Conservation (phyloP, 352 stramenopile genomes). For the Phytophthora uliginosa region DNA sequence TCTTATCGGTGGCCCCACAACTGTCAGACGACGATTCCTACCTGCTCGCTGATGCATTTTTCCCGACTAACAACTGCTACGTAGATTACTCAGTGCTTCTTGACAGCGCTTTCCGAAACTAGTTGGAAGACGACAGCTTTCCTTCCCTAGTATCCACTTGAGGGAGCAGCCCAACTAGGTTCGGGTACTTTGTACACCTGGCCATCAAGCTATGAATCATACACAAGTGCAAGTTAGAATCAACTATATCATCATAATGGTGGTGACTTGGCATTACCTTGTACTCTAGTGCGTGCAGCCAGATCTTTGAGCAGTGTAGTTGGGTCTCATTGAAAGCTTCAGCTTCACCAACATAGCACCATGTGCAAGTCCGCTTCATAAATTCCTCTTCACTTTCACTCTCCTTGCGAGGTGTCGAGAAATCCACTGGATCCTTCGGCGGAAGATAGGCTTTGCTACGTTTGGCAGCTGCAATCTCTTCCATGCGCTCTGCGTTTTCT, state of each 20-base stretch:
- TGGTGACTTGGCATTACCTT: slow-evolving; percentile 52
- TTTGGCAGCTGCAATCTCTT: slow-evolving; percentile 62
- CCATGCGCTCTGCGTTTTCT: slow-evolving; percentile 55
- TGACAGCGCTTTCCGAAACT: slow-evolving; percentile 67
- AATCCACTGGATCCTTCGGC: slow-evolving; percentile 59
- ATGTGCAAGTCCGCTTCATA: slow-evolving; percentile 81
- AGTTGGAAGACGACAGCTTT: not conserved
- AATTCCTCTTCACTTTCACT: slow-evolving; percentile 79
- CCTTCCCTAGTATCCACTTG: slow-evolving; percentile 49
- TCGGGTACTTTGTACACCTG: slow-evolving; percentile 70
- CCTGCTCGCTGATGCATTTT: slow-evolving; percentile 74
- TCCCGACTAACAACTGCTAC: slow-evolving; percentile 77
- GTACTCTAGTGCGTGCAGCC: slow-evolving; percentile 90
- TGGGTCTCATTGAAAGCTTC: slow-evolving; percentile 89
- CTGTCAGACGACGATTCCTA: slow-evolving; percentile 85
- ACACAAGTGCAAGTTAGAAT: slow-evolving; percentile 23
- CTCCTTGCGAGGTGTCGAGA: slow-evolving; percentile 59
- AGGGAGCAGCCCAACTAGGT: slow-evolving; percentile 67
- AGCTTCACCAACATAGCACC: slow-evolving; percentile 71
- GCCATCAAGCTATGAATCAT: slow-evolving; percentile 66
- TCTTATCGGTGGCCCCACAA: slow-evolving; percentile 62
- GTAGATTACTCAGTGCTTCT: slow-evolving; percentile 79
- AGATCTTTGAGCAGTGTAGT: slow-evolving; percentile 88
- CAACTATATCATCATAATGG: not conserved
- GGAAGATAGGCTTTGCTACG: slow-evolving; percentile 44